phyloP scores from a whole-genome alignment of 2,329 filamentous ascomycete species.

The Boeremia lycopersici region DNA sequence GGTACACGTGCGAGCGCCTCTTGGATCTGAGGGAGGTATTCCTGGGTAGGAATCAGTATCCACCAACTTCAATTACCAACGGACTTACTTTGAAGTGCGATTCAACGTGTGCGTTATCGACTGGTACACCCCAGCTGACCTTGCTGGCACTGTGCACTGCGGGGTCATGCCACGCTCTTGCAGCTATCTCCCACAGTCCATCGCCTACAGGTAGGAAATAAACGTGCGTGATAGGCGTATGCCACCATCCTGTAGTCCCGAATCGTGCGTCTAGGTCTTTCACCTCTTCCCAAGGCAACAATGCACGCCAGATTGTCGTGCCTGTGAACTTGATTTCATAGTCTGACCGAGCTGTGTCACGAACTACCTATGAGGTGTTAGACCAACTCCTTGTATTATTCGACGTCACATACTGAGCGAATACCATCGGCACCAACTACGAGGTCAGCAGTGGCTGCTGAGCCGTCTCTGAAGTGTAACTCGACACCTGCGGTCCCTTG shows the following conservation, averaged over 20 bases:
- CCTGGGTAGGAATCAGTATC: conserved; percentile 28
- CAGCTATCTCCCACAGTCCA: conserved; percentile 50
- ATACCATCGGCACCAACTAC: conserved; percentile 53
- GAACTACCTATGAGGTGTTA: conserved; percentile 45
- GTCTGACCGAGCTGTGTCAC: conserved; percentile 50
- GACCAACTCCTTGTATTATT: too few relatives aligned
- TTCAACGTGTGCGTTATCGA: conserved; percentile 46
- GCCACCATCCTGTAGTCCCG: conserved; percentile 53
- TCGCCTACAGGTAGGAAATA: conserved; percentile 47
- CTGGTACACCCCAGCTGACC: conserved; percentile 48
- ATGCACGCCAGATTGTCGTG: conserved; percentile 55
- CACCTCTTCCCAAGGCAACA: conserved; percentile 46
- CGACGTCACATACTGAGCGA: conserved; percentile 56
- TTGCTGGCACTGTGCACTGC: conserved; percentile 34
- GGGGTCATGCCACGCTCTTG: conserved; percentile 44
- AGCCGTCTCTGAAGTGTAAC: conserved; percentile 54
- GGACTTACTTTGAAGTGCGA: conserved; percentile 43
- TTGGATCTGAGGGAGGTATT: conserved; percentile 51
- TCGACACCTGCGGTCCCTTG: conserved; percentile 38
- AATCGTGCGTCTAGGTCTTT: conserved; percentile 40
- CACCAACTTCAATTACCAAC: not conserved
- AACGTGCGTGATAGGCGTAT: conserved; percentile 51
- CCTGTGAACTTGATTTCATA: conserved; percentile 57
- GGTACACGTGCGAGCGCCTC: conserved; percentile 49
- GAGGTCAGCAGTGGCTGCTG: conserved; percentile 49